These are phyloP conservation scores for Russula olivacea DNA, from an alignment of 768 basidiomycete species.

Conservation along the genomic window DNA sequence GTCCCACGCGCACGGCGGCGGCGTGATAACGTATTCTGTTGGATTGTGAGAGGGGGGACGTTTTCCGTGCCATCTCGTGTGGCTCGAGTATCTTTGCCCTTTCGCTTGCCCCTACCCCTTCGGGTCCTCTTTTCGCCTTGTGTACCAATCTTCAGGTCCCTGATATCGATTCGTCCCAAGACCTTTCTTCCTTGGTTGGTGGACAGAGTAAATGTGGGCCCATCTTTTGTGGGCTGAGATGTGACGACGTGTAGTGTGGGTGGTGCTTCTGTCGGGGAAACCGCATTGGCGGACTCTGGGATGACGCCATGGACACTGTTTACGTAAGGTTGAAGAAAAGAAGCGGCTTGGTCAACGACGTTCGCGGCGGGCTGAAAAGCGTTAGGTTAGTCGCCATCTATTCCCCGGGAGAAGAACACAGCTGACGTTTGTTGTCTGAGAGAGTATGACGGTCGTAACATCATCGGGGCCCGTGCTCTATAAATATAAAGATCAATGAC, in stretches of 20 bases:
- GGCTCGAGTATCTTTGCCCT: background rate
- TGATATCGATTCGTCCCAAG: background rate
- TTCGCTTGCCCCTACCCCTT: conserved; percentile 4
- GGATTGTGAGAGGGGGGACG: conserved; percentile 1
- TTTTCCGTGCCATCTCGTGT: conserved; percentile 8
- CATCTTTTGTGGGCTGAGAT: background rate
- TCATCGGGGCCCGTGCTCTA: background rate
- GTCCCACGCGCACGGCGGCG: background rate
- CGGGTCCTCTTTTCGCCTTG: conserved; percentile 2
- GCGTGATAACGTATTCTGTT: background rate
- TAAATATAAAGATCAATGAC: background rate
- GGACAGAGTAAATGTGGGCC: background rate
- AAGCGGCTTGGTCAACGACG: background rate
- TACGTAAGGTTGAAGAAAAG: background rate
- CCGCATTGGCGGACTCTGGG: background rate
- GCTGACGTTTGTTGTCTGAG: conserved; percentile 19
- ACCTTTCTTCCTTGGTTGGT: background rate
- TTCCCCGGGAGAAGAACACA: background rate
- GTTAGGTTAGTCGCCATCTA: background rate
- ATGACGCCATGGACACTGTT: background rate
- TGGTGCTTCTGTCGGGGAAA: background rate
- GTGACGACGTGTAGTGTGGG: background rate
- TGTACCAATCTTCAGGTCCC: background rate
- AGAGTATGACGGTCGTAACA: background rate
- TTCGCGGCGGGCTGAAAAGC: conserved; percentile 7